Evolutionary conservation across 768 basidiomycete species (phyloP).

Genomic region (Hysterangium stoloniferum): DNA sequence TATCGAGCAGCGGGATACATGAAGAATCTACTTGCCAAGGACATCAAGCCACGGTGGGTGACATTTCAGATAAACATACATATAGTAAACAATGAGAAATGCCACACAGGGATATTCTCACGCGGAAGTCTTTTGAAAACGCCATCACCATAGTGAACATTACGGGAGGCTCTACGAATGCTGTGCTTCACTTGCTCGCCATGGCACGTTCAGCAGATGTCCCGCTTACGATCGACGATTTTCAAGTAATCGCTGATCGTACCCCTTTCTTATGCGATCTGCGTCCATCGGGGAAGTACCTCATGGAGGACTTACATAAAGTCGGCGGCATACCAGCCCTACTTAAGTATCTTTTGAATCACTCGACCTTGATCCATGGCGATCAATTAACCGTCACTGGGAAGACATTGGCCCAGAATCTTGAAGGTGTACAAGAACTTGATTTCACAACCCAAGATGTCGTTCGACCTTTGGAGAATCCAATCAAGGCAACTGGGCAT

Average conservation of each 20-base stretch:
- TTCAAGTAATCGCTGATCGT: constrained; percentile 70
- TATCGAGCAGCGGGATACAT: constrained; percentile 69
- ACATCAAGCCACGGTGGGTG: constrained; percentile 68
- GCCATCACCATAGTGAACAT: constrained; percentile 75
- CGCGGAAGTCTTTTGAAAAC: constrained; percentile 69
- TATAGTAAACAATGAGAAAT: neutral
- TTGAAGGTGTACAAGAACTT: constrained; percentile 66
- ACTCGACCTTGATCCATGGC: constrained; percentile 75
- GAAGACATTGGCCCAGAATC: constrained; percentile 81
- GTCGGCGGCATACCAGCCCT: constrained; percentile 81
- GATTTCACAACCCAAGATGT: constrained; percentile 72
- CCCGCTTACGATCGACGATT: constrained; percentile 75
- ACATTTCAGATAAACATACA: constrained; percentile 1
- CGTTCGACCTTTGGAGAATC: constrained; percentile 59
- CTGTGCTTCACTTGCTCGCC: constrained; percentile 76
- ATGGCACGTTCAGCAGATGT: constrained; percentile 78
- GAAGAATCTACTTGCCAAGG: constrained; percentile 62
- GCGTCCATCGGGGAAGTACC: constrained; percentile 79
- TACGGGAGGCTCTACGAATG: constrained; percentile 84
- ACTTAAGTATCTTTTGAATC: constrained; percentile 73
- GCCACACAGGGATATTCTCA: constrained; percentile 49
- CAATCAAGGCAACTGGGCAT: constrained; percentile 84
- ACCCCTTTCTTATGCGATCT: constrained; percentile 84
- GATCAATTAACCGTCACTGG: constrained; percentile 85
- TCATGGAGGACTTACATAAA: constrained; percentile 85